These are phyloP conservation scores for Plantago coronopus DNA, from an alignment of 305 asterid species.

Conservation along the genomic window DNA sequence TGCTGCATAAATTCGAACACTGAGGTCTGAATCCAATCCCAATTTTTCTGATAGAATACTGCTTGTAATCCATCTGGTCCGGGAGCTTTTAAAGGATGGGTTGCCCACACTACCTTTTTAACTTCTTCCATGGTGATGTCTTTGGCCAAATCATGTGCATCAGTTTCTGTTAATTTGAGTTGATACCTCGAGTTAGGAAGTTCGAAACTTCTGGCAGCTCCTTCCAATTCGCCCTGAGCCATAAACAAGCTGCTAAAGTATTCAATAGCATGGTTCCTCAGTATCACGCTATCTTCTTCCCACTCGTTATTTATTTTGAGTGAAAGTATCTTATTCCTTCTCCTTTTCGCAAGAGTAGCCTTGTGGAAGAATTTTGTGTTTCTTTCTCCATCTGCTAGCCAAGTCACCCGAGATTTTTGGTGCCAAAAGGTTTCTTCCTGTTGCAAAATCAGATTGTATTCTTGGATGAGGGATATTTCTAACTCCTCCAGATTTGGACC, in stretches of 20 bases:
- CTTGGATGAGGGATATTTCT: background rate
- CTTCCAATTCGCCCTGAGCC: no score
- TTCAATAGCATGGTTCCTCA: no score
- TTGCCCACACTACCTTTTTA: no score
- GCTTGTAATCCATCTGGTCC: slow-evolving; percentile 11
- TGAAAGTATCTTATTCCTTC: background rate
- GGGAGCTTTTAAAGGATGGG: background rate
- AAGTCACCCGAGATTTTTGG: background rate
- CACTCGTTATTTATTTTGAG: background rate
- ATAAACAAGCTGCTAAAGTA: no score
- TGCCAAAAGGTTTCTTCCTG: background rate
- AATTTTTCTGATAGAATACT: background rate
- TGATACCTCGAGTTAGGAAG: no score
- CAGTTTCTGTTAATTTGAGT: no score
- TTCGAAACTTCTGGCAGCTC: no score
- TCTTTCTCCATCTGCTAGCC: background rate
- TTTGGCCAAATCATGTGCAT: no score
- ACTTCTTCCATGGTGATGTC: no score
- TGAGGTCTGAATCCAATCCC: background rate
- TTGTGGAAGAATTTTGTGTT: background rate
- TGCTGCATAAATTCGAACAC: background rate
- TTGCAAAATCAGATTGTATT: background rate
- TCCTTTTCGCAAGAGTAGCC: background rate
- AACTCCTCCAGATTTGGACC: background rate
- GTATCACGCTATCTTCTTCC: background rate